These are phyloP conservation scores for Penicillium corylophilum DNA, from an alignment of 2,329 filamentous ascomycete species.

Conservation along the genomic window DNA sequence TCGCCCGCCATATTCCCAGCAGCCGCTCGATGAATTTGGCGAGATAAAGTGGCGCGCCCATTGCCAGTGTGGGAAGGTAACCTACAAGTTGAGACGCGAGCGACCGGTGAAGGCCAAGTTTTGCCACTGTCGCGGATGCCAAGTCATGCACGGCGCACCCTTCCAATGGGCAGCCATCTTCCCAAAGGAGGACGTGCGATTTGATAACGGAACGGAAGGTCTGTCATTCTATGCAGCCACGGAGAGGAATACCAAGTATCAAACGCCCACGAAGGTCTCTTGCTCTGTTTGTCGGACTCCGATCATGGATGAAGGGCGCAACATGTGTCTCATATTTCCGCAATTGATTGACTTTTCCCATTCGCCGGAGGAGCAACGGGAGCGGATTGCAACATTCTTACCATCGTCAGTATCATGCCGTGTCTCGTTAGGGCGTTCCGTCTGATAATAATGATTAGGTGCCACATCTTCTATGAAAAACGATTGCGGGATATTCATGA, in stretches of 20 bases:
- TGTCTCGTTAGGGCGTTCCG: background rate
- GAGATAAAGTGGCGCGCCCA: slow-evolving; percentile 58
- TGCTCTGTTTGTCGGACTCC: slow-evolving; percentile 72
- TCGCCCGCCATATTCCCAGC: slow-evolving; percentile 58
- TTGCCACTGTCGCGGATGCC: slow-evolving; percentile 81
- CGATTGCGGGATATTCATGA: slow-evolving; percentile 3
- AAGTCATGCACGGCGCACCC: slow-evolving; percentile 76
- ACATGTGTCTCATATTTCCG: slow-evolving; percentile 80
- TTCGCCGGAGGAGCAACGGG: slow-evolving; percentile 39
- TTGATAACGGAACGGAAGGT: slow-evolving; percentile 62
- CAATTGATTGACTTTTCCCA: slow-evolving; percentile 65
- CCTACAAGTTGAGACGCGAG: slow-evolving; percentile 67
- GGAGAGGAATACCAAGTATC: slow-evolving; percentile 61
- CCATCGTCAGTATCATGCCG: background rate
- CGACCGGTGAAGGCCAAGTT: slow-evolving; percentile 73
- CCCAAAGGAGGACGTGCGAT: slow-evolving; percentile 72
- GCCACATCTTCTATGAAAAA: slow-evolving; percentile 9
- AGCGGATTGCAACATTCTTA: slow-evolving; percentile 45
- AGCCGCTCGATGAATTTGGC: slow-evolving; percentile 54
- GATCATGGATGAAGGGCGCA: slow-evolving; percentile 86
- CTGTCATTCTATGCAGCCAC: slow-evolving; percentile 71
- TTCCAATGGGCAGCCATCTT: slow-evolving; percentile 93
- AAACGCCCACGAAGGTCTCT: slow-evolving; percentile 77
- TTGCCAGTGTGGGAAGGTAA: slow-evolving; percentile 74
- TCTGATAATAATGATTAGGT: background rate